Evolutionary conservation across 2,329 filamentous ascomycete species (phyloP).

Genomic region (Canariomyces notabilis): DNA sequence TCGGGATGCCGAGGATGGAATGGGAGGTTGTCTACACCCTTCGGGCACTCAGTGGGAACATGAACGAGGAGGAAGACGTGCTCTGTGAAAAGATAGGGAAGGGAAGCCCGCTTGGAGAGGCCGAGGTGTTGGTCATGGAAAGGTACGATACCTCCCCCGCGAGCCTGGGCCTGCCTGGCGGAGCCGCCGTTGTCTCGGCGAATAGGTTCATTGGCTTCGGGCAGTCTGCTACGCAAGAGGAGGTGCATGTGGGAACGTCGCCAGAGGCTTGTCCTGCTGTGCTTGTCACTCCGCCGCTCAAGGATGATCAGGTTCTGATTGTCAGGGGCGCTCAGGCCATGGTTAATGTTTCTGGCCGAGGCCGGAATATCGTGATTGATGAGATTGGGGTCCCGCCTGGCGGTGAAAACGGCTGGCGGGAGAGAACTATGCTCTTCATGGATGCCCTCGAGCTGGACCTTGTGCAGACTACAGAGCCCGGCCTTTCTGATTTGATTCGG

Average conservation of each 20-base stretch:
- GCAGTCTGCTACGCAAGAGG: conserved; percentile 34
- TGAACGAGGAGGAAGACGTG: neutral
- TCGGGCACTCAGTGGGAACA: neutral
- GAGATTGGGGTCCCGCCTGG: neutral
- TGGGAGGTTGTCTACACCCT: conserved; percentile 25
- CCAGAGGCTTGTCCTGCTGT: conserved; percentile 34
- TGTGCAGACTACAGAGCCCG: conserved; percentile 6
- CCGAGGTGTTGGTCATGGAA: conserved; percentile 19
- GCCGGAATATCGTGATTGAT: conserved; percentile 25
- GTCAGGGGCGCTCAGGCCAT: conserved; percentile 29
- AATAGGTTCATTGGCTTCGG: conserved; percentile 34
- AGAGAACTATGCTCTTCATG: conserved; percentile 33
- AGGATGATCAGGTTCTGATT: conserved; percentile 25
- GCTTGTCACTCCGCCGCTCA: conserved; percentile 30
- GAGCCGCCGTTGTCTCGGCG: conserved; percentile 31
- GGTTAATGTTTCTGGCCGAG: conserved; percentile 28
- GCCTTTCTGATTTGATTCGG: conserved; percentile 26
- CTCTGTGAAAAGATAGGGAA: neutral
- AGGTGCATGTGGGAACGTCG: conserved; percentile 32
- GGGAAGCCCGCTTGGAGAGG: conserved; percentile 7
- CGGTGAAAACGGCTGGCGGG: conserved; percentile 11
- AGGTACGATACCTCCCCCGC: conserved; percentile 26
- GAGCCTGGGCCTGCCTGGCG: conserved; percentile 19
- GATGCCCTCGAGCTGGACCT: conserved; percentile 35
- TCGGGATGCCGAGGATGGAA: neutral